phyloP scores from a whole-genome alignment of 768 basidiomycete genomes.

The Psilocybe cubensis region DNA sequence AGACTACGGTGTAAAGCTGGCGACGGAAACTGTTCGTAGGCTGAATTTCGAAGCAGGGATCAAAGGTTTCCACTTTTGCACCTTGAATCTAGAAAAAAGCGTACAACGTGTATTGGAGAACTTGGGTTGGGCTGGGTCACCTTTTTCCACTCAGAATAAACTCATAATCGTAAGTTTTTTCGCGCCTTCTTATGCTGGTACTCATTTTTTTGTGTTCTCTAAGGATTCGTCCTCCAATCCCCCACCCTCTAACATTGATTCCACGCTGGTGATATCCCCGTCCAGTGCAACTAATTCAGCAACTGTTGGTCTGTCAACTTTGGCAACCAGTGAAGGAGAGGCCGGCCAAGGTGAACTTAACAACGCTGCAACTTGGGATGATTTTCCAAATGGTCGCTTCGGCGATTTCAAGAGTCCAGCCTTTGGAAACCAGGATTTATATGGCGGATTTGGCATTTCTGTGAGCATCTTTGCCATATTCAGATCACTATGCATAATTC shows the following conservation, averaged over 20 bases:
- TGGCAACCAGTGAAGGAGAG: constrained; percentile 55
- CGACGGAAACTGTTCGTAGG: constrained; percentile 75
- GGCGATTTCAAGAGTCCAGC: constrained; percentile 98
- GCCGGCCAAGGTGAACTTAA: constrained; percentile 75
- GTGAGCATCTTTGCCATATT: constrained; percentile 34
- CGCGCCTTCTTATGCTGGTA: background rate
- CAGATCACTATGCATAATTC: background rate
- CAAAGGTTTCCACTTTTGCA: constrained; percentile 90
- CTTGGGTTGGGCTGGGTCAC: constrained; percentile 67
- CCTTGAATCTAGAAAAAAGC: constrained; percentile 96
- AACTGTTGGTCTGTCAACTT: constrained; percentile 52
- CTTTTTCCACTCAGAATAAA: constrained; percentile 51
- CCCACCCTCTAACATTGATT: constrained; percentile 27
- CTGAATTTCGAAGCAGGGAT: constrained; percentile 60
- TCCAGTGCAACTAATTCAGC: constrained; percentile 67
- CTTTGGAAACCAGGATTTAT: constrained; percentile 79
- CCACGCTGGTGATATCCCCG: constrained; percentile 61
- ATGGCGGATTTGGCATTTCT: constrained; percentile 70
- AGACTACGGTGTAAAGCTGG: constrained; percentile 88
- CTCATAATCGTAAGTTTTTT: constrained; percentile 63
- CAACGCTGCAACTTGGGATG: constrained; percentile 84
- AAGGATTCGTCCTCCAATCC: constrained; percentile 46
- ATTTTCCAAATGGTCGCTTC: constrained; percentile 98
- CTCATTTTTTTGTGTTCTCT: constrained; percentile 8
- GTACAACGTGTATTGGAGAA: constrained; percentile 83